Evolutionary conservation across 1,139 yeast species (phyloP).

Genomic region (Yamadazyma blattariae): DNA sequence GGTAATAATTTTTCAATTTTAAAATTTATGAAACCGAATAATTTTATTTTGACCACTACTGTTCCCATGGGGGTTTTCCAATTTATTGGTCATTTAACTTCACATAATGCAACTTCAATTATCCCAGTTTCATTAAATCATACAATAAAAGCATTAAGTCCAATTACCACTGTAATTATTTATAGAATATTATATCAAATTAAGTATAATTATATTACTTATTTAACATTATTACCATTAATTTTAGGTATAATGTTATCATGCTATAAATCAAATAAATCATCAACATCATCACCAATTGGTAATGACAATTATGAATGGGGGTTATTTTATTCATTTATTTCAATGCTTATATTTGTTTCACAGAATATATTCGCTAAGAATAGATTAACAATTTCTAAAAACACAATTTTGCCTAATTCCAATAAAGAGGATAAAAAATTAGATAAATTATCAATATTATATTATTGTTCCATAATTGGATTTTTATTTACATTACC

Average conservation of each 20-base stretch:
- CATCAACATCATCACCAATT: too few species aligned
- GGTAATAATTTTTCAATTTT: slow-evolving; percentile 15
- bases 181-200: slow-evolving; percentile 61
- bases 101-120: slow-evolving; percentile 83
- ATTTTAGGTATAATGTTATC: slow-evolving; percentile 83
- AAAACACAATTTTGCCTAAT: slow-evolving; percentile 17
- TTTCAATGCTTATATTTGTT: slow-evolving; percentile 84
- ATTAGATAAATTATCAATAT: slow-evolving; percentile 77
- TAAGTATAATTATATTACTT: slow-evolving; percentile 62
- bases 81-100: slow-evolving; percentile 83
- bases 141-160: slow-evolving; percentile 87
- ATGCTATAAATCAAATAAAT: slow-evolving; percentile 50
- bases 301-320: too few species aligned
- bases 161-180: slow-evolving; percentile 80
- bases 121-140: slow-evolving; percentile 92
- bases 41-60: slow-evolving; percentile 59
- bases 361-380: slow-evolving; percentile 91
- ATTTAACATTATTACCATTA: slow-evolving; percentile 72
- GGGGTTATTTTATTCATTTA: slow-evolving; percentile 73
- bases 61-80: slow-evolving; percentile 94
- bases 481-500: slow-evolving; percentile 83
- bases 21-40: slow-evolving; percentile 50
- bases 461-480: slow-evolving; percentile 78
- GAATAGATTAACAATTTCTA: slow-evolving; percentile 57
- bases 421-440: slow-evolving; percentile 31